Evolutionary conservation across 306 rosid genomes (phyloP), one percentile per base, ranked within the genome.

Genomic region (Boehmeria nivea): DNA sequence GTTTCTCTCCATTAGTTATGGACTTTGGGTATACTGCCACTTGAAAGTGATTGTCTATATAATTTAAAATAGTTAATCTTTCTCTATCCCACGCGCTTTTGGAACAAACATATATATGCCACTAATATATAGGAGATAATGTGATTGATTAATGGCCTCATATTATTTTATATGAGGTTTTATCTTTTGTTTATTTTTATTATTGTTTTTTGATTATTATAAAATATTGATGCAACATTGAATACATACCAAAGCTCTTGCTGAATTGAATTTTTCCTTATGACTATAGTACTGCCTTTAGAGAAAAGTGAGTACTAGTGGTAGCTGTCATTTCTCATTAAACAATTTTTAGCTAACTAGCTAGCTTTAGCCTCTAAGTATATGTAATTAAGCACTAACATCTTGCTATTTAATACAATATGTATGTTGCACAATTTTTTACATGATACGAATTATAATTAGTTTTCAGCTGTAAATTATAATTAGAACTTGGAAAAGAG

Each of bases 41-140:
- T 69, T 76, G 95, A 90, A 76, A 76, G 89, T 67, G 87, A 87
- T 80, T 78, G 89, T 87, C 82, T 71, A 79, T 67, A 44, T 47
- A 66, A 50, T 77, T 69, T 75, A 43, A 28, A 64, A 53, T 64
- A 22, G 50, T 39, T 22, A 21, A 16, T 15, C 43, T 4, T 31
- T 51, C 59, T 23, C 38, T 14, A 13, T 37, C 60, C 61, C 64
- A 71, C 66, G 60, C 53, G 51, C 65, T 62, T 31, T 38, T 36
- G 39, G 19, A 25, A 18, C 44, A 37, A 39, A 51, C 71, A 25
- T 14, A 28, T n/a, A n/a, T 28, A 45, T 54, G 57, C 23, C 58
- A 46, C 62, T 68, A 46, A 24, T n/a, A n/a, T n/a, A n/a, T 20
- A 16, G 24, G 21, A 8, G 55, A 28, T 43, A 15, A 15, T 52